Evolutionary conservation across 1,284 basidiomycete species (phyloP).

Genomic region (Ustilago tritici): DNA sequence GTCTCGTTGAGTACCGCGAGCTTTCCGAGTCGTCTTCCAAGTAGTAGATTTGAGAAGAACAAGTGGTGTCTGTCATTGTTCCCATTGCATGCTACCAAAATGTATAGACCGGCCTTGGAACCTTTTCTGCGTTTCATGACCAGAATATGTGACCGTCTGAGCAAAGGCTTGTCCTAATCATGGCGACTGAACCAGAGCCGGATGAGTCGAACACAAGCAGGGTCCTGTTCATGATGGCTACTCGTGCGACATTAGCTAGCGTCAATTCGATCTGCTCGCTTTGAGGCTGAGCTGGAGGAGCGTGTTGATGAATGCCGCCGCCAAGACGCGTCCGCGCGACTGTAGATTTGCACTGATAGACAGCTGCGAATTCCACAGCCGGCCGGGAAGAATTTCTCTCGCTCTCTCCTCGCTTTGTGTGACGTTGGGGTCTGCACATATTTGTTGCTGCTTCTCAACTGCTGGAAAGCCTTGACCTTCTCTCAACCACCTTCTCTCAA

Average conservation of each 20-base stretch:
- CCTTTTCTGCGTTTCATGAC: background rate
- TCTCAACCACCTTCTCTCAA: background rate
- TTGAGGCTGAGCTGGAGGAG: background rate
- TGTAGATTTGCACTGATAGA: background rate
- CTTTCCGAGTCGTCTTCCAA: conserved; percentile 23
- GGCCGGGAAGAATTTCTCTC: conserved; percentile 30
- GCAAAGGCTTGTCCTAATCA: background rate
- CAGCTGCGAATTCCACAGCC: conserved; percentile 1
- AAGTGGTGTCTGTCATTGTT: background rate
- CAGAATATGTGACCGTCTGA: background rate
- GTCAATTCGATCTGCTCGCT: background rate
- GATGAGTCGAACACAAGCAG: no score
- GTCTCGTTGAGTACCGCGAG: conserved; percentile 60
- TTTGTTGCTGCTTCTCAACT: background rate
- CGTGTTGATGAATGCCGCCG: background rate
- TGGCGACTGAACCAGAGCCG: background rate
- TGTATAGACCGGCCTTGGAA: conserved; percentile 23
- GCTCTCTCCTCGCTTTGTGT: conserved; percentile 1
- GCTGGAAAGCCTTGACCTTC: background rate
- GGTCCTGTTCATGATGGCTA: background rate
- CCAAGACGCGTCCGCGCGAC: background rate
- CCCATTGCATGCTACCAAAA: conserved; percentile 2
- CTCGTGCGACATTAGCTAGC: conserved; percentile 8
- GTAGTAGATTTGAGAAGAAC: background rate
- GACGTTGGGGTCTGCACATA: conserved; percentile 8